phyloP scores from a whole-genome alignment of 805 yeast genomes.

The Kurtzmaniella fragi region DNA sequence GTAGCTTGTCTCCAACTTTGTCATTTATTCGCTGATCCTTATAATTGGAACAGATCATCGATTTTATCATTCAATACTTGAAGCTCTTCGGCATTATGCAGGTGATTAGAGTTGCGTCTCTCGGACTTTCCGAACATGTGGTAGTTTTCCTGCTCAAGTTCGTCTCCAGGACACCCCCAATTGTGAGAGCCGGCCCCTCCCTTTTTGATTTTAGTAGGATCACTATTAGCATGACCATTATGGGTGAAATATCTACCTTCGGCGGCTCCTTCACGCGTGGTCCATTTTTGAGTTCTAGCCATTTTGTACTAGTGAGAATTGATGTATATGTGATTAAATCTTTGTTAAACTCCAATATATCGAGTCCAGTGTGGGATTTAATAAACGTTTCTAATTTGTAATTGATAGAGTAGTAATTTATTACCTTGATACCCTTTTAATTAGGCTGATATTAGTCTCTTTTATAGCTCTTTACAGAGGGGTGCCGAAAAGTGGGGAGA shows the following conservation, averaged over 20 bases:
- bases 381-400: too few relatives aligned
- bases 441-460: too few relatives aligned
- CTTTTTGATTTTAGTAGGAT: conserved; percentile 76
- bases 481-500: too few relatives aligned
- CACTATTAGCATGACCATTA: conserved; percentile 60
- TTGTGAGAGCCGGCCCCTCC: conserved; percentile 82
- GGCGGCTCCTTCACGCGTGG: conserved; percentile 54
- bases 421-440: too few relatives aligned
- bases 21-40: too few relatives aligned
- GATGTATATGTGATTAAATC: neutral
- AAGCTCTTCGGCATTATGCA: conserved; percentile 24
- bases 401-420: too few relatives aligned
- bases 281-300: conserved; percentile 82
- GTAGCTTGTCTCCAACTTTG: too few relatives aligned
- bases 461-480: neutral
- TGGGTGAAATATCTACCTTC: conserved; percentile 76
- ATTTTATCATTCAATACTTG: conserved; percentile 16
- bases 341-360: neutral
- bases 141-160: conserved; percentile 53
- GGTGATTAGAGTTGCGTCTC: conserved; percentile 39
- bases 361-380: too few relatives aligned
- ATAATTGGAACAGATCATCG: conserved; percentile 7
- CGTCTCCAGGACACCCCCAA: conserved; percentile 86
- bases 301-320: conserved; percentile 22
- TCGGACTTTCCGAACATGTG: conserved; percentile 17